phyloP scores from a whole-genome alignment of 2,329 filamentous ascomycete genomes.

The Xylaria sp. region DNA sequence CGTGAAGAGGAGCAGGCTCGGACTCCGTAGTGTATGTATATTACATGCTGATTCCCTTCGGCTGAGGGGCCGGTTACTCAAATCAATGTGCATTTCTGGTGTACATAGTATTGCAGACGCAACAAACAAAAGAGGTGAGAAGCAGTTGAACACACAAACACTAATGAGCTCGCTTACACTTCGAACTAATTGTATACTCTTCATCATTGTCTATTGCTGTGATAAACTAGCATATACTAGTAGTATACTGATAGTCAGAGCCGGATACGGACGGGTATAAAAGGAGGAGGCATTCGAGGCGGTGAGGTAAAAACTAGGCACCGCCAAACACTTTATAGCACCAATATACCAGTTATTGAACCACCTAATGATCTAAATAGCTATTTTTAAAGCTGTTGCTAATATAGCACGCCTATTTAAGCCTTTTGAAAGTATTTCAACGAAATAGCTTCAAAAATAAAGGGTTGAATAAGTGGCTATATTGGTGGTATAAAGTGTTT shows the following conservation, averaged over 20 bases:
- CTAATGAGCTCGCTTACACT: neutral
- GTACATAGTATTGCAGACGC: neutral
- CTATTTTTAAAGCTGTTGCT: too few relatives aligned
- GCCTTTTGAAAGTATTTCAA: too few relatives aligned
- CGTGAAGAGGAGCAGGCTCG: constrained; percentile 17
- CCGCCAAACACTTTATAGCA: too few relatives aligned
- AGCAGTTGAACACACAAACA: neutral
- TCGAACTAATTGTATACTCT: too few relatives aligned
- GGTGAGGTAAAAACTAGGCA: too few relatives aligned
- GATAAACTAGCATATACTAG: neutral
- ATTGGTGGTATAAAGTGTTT: too few relatives aligned
- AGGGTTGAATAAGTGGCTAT: too few relatives aligned
- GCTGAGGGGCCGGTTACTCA: constrained; percentile 11
- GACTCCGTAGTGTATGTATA: constrained; percentile 24
- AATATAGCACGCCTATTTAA: too few relatives aligned
- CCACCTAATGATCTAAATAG: too few relatives aligned
- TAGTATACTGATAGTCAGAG: neutral
- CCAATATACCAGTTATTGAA: too few relatives aligned
- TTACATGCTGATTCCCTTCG: neutral
- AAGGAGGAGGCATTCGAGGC: constrained; percentile 31
- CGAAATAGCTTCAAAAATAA: too few relatives aligned
- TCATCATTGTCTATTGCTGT: too few relatives aligned
- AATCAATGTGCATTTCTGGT: neutral
- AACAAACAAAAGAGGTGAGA: constrained; percentile 3
- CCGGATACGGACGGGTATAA: constrained; percentile 17